Percentiles rank a stretch among this genome's conserved stretches.
phyloP scores from a whole-genome alignment of 2,329 filamentous ascomycete species.

The Penicillium sp. region DNA sequence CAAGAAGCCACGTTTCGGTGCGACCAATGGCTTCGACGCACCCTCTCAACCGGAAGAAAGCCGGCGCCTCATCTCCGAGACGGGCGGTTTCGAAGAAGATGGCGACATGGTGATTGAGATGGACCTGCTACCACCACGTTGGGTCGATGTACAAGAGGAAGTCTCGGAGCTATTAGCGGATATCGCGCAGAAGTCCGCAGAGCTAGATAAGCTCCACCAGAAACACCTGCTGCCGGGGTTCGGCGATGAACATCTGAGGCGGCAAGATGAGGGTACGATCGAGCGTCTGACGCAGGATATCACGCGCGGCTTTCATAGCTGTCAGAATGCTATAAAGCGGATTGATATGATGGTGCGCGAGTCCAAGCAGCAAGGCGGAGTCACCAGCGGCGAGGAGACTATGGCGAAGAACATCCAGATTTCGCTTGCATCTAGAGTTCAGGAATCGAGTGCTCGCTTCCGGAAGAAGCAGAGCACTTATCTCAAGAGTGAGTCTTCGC shows the following conservation, averaged over 20 bases:
- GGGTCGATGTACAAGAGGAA: slow-evolving; percentile 94
- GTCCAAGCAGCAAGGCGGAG: slow-evolving; percentile 68
- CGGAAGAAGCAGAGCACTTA: slow-evolving; percentile 98
- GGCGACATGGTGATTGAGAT: slow-evolving; percentile 97
- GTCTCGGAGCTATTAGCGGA: slow-evolving; percentile 80
- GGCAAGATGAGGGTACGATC: slow-evolving; percentile 84
- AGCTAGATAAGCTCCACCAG: slow-evolving; percentile 89
- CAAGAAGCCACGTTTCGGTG: slow-evolving; percentile 74
- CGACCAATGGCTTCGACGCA: slow-evolving; percentile 65
- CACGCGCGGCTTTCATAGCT: slow-evolving; percentile 84
- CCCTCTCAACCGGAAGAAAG: slow-evolving; percentile 67
- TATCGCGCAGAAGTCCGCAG: slow-evolving; percentile 80
- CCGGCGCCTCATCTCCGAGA: slow-evolving; percentile 81
- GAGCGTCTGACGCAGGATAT: slow-evolving; percentile 88
- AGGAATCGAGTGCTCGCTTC: slow-evolving; percentile 89
- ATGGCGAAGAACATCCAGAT: slow-evolving; percentile 98
- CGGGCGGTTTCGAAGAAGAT: slow-evolving; percentile 72
- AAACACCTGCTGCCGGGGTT: slow-evolving; percentile 97
- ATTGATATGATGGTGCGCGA: slow-evolving; percentile 88
- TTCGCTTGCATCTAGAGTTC: slow-evolving; percentile 81
- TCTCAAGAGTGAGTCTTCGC: slow-evolving; percentile 72
- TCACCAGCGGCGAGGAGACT: slow-evolving; percentile 82
- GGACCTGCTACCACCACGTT: slow-evolving; percentile 91
- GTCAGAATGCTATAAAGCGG: slow-evolving; percentile 83
- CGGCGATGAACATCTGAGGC: slow-evolving; percentile 90